Evolutionary conservation across 2,329 filamentous ascomycete species (phyloP), one percentile per base, ranked within the genome.

Genomic region (Aspergillus sojae): DNA sequence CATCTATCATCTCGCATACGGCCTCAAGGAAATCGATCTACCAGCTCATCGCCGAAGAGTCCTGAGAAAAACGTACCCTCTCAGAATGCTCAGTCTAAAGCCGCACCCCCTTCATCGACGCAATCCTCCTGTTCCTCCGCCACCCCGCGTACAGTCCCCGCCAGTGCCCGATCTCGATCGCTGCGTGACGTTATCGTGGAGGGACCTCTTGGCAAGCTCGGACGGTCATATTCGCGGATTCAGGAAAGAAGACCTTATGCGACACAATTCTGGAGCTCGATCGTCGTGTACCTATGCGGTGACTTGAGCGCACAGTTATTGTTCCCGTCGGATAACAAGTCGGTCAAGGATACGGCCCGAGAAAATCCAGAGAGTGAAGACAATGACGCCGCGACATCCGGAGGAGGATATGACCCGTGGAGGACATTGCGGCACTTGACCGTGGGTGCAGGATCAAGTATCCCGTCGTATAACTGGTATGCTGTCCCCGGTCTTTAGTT

Each of bases 391-490:
- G 61, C 57, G n/a, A 62, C 70, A 28, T 70, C 76, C 69, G 83
- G 82, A 26, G 82, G 84, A 67, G 76, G 71, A 48, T 94, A 95
- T 74, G 89, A 93, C 74, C 85, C 88, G 4, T 79, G 81, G 62
- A 84, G 93, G 52, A 94, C 92, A 0, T 74, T 86, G 61, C 84
- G 93, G 58, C 89, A 92, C 62, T 78, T 97, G 71, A 74, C 88
- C 3, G 94, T 97, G 62, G 93, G 93, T 4, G 88, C 86, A 2
- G 80, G 90, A 55, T 86, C 86, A 12, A 88, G 90, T 21, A 91
- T 97, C 63, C 94, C 94, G 0, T 86, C 86, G 53, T 97, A 94
- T 75, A 87, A 87, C 71, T 97, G 93, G 93, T 96, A 83, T 66
- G 84, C 26, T 32, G 19, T 14, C 41, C 34, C n/a, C 39, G 14